Conservation (phyloP, 768 basidiomycete genomes). For the Chalciporus pseudorubinellus region DNA sequence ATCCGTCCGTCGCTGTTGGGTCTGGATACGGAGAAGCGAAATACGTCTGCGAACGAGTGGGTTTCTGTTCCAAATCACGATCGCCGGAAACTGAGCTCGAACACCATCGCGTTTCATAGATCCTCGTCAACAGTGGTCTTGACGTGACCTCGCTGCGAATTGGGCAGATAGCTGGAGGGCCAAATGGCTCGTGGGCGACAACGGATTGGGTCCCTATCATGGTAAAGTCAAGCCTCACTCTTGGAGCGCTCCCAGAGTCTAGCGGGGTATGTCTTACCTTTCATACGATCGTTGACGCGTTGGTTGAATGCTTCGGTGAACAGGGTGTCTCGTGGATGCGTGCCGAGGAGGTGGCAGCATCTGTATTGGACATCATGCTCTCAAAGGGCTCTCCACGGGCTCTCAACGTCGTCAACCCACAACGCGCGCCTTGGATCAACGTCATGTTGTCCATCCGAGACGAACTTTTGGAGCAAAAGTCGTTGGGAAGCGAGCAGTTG, state of each 20-base stretch:
- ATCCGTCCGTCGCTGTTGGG: constrained; percentile 29
- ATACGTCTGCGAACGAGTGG: constrained; percentile 37
- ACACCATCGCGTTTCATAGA: constrained; percentile 16
- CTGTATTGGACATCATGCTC: constrained; percentile 35
- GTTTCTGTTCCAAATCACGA: constrained; percentile 21
- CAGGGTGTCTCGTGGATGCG: constrained; percentile 37
- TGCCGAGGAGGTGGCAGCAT: constrained; percentile 33
- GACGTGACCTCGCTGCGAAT: constrained; percentile 27
- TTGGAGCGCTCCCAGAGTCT: constrained; percentile 31
- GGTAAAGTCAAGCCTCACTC: constrained; percentile 30
- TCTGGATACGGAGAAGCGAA: constrained; percentile 38
- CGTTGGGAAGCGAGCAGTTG: constrained; percentile 7
- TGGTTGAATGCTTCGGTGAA: neutral
- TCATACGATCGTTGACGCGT: neutral
- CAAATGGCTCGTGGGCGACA: constrained; percentile 35
- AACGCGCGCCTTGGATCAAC: constrained; percentile 29
- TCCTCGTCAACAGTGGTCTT: constrained; percentile 27
- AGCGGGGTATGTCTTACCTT: constrained; percentile 30
- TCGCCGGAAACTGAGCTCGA: neutral
- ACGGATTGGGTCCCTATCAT: constrained; percentile 37
- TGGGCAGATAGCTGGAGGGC: constrained; percentile 34
- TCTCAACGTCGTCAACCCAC: constrained; percentile 40
- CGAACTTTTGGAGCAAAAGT: constrained; percentile 15
- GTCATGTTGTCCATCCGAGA: constrained; percentile 26
- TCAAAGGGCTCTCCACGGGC: constrained; percentile 18